Evolutionary conservation across 73 alveolate species (phyloP), one percentile per base, ranked within the genome.

Genomic region (Diophrys appendiculata): DNA sequence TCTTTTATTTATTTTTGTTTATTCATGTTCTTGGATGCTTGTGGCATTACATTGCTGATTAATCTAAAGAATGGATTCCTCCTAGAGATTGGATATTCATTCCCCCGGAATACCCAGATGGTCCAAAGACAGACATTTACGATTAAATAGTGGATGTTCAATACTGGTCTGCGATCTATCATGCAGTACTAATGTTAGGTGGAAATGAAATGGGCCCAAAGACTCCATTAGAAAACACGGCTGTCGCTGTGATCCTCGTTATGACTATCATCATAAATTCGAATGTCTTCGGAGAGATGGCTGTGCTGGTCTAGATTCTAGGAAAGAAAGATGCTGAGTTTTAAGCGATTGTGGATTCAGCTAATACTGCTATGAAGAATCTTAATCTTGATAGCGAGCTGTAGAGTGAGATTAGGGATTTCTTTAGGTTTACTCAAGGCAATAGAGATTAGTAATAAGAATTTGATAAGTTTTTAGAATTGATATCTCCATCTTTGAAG

Each of bases 1-100:
- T 80, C 52, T 74, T 85, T 34, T 79, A 72, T 54, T 65, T 89
- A 35, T 33, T 52, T 32, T 65, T 77, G 35, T 77, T 65, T 26
- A 8, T 77, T 24, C 86, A 77, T 64, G 11, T n/a, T 34, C 34
- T 65, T 2, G 71, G 73, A 5, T 77, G 86, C 52, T n/a, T 67
- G 25, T 77, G 86, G 86, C 30, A 29, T 13, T 26, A 26, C 25
- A 3, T 77, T 5, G 79, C 67, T 0, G 5, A 30, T n/a, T n/a
- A 33, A 23, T 52, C 31, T 29, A 65, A 82, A 77, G 54, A 67
- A n/a, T 77, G 86, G 78, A 77, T 77, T 32, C 86, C 86, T 24
- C 77, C 86, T 0, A 54, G 64, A 5, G 86, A 77, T 29, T 77
- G 52, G 34, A 53, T 31, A 1, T 77, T 13, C 71, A 11, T 27